Conservation (phyloP, 108 stramenopile genomes). For the Conticribra weissflogii region DNA sequence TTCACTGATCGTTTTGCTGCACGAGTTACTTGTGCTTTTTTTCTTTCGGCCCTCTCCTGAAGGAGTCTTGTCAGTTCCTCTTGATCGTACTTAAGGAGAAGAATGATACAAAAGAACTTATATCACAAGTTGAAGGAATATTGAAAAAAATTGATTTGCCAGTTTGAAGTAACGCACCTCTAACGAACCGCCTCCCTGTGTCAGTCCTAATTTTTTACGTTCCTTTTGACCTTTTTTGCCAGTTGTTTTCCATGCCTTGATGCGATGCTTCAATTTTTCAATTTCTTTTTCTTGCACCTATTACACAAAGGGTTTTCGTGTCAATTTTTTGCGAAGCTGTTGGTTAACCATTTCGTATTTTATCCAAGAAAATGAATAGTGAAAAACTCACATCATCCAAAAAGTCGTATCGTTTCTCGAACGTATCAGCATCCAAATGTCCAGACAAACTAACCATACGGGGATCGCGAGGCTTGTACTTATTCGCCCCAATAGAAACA, state of each 20-base stretch:
- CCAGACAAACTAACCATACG: slow-evolving; percentile 72
- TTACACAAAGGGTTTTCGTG: too few species aligned
- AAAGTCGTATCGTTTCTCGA: slow-evolving; percentile 79
- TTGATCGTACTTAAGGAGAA: slow-evolving; percentile 55
- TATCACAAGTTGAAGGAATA: too few species aligned
- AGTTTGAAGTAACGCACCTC: too few species aligned
- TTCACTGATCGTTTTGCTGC: slow-evolving; percentile 75
- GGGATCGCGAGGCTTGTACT: slow-evolving; percentile 85
- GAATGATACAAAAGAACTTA: too few species aligned
- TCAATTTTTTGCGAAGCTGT: too few species aligned
- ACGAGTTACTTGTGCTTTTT: slow-evolving; percentile 60
- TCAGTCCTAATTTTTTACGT: slow-evolving; percentile 62
- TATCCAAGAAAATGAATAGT: too few species aligned
- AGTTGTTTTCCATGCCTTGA: slow-evolving; percentile 64
- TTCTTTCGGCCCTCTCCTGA: slow-evolving; percentile 68
- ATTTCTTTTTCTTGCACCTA: slow-evolving; percentile 79
- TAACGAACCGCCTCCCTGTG: slow-evolving; percentile 34
- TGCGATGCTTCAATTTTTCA: slow-evolving; percentile 53
- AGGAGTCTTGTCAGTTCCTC: slow-evolving; percentile 62
- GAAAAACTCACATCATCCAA: slow-evolving; percentile 54
- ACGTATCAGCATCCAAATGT: slow-evolving; percentile 73
- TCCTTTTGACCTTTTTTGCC: slow-evolving; percentile 79
- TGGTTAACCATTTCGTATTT: too few species aligned
- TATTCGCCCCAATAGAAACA: slow-evolving; percentile 81
- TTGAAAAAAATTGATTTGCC: too few species aligned